Base-by-base conservation (phyloP, 768 basidiomycete genomes). In the Termitomyces sp. region DNA sequence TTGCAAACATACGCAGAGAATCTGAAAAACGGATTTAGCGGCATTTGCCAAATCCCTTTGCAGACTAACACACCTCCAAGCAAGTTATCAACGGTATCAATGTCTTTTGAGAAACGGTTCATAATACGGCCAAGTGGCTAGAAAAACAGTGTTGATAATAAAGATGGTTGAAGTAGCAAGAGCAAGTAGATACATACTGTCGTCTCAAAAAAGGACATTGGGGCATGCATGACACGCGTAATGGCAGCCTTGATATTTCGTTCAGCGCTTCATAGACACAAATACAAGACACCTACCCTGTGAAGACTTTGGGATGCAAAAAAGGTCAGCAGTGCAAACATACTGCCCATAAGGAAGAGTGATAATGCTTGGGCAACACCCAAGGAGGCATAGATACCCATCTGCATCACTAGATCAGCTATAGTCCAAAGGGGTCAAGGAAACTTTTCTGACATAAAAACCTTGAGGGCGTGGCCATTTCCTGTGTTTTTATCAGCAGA, bases 141-240 rank as follows among this genome's bases (percentile, higher is more conserved):
- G 3, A 39, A 13, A 13, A 44, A 36, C 11, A 11, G 9, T 18
- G 3, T 43, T 27, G 11, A 22, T 11, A 3, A 25, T 25, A 6
- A 2, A 5, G 5, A 40, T 23, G 15, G 15, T 53, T 10, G 13
- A 11, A 23, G 11, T 13, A 20, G 20, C 9, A 12, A 20, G 23
- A 51, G 7, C 2, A 36, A 1, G 31, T n/a, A 11, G 15, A 41
- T 33, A 63, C 75, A 62, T 63, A 86, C 85, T 5, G 89, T 91
- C 1, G 86, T 93, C 64, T 95, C 94, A 64, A 93, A 95, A 73
- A 93, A 94, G 7, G 83, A 84, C 86, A 91, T 93, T 0, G 92
- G 92, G 0, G 91, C 90, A 65, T 85, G 82, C 79, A 95, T 81
- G 45, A 94, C 80, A 20, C 86, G 81, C 7, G 74, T 70, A 52